phyloP scores from a whole-genome alignment of 805 yeast genomes.

The Cyberlindnera maritima region DNA sequence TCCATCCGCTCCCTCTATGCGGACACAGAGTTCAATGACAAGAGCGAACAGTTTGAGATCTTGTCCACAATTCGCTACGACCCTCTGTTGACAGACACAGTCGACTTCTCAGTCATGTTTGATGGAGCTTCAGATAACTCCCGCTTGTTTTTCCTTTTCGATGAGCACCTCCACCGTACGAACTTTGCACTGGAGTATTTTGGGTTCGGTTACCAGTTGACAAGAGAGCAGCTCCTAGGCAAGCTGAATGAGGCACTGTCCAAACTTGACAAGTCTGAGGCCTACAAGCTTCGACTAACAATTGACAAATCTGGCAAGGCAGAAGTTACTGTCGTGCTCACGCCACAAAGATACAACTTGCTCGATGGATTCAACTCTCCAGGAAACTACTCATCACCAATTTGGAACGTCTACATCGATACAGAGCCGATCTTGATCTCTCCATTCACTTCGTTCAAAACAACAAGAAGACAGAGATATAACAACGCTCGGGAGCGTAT shows the following conservation, averaged over 20 bases:
- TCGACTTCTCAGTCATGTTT: constrained; percentile 13
- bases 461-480: constrained; percentile 69
- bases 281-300: constrained; percentile 49
- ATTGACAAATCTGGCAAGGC: constrained; percentile 37
- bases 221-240: constrained; percentile 40
- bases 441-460: constrained; percentile 84
- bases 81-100: constrained; percentile 42
- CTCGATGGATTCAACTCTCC: constrained; percentile 28
- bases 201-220: constrained; percentile 42
- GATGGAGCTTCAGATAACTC: constrained; percentile 18
- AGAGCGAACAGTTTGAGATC: constrained; percentile 45
- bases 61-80: constrained; percentile 77
- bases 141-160: constrained; percentile 53
- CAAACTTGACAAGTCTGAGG: constrained; percentile 28
- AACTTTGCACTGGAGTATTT: constrained; percentile 54
- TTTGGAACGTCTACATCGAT: constrained; percentile 67
- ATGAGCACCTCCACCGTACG: constrained; percentile 62
- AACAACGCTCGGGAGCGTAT: constrained; percentile 54
- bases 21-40: constrained; percentile 10
- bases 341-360: constrained; percentile 31
- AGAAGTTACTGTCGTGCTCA: constrained; percentile 34
- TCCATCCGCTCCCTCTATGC: constrained; percentile 7
- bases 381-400: constrained; percentile 27
- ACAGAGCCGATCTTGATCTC: constrained; percentile 49
- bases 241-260: constrained; percentile 38